Conservation (phyloP, 192 early-diverging fungal genomes). For the Coemansia sp. region DNA sequence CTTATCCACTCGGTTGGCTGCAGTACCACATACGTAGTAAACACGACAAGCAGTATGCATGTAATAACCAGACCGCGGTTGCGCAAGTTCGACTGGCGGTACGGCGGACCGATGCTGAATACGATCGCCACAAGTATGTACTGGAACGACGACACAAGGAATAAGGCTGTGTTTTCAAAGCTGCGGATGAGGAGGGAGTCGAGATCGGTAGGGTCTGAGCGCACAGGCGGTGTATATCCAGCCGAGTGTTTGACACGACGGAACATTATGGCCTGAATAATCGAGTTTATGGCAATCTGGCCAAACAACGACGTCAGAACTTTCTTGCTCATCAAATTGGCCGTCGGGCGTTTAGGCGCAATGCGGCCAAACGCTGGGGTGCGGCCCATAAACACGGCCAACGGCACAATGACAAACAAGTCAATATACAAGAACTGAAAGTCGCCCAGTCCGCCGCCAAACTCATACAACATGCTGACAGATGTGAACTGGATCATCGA, state of each 20-base stretch:
- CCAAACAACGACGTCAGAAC: slow-evolving; percentile 89
- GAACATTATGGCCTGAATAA: slow-evolving; percentile 78
- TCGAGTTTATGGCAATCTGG: slow-evolving; percentile 79
- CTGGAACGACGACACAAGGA: slow-evolving; percentile 88
- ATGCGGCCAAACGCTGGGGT: slow-evolving; percentile 76
- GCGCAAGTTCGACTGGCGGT: slow-evolving; percentile 81
- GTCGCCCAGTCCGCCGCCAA: slow-evolving; percentile 87
- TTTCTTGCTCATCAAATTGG: slow-evolving; percentile 83
- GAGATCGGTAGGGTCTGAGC: slow-evolving; percentile 56
- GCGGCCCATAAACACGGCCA: slow-evolving; percentile 88
- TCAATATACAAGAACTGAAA: slow-evolving; percentile 97
- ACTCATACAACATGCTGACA: slow-evolving; percentile 87
- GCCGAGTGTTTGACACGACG: slow-evolving; percentile 68
- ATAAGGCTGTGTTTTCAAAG: slow-evolving; percentile 91
- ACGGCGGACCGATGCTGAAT: slow-evolving; percentile 95
- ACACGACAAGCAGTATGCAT: slow-evolving; percentile 61
- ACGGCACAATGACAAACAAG: slow-evolving; percentile 84
- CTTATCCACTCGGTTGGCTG: slow-evolving; percentile 55
- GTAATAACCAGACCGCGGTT: slow-evolving; percentile 58
- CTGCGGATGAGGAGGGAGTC: slow-evolving; percentile 70
- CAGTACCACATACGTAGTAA: slow-evolving; percentile 61
- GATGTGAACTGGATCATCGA: slow-evolving; percentile 95
- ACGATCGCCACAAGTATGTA: slow-evolving; percentile 88
- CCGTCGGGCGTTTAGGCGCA: slow-evolving; percentile 80
- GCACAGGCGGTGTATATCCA: slow-evolving; percentile 63